A percentile compares a stretch with the other conserved stretches of the same genome.
These are phyloP conservation scores for Wickerhamomyces queroliae DNA, from an alignment of 805 yeast genomes.

Conservation along the genomic window DNA sequence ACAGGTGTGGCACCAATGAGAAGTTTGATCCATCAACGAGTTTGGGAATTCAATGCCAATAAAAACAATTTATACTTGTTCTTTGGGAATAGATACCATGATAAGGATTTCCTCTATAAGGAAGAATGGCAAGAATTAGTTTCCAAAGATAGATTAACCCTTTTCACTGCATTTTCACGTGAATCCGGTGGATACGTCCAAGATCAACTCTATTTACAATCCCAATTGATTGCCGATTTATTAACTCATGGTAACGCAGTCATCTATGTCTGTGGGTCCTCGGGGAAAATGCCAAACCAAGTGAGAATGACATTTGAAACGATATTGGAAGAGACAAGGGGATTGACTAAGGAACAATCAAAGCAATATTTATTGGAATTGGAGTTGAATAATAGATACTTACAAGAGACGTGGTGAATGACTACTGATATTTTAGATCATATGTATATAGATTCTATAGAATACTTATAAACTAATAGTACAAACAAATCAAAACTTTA, in stretches of 20 bases:
- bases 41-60: slow-evolving; percentile 12
- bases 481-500: too few relatives aligned
- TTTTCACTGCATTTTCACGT: slow-evolving; percentile 45
- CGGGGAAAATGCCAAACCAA: slow-evolving; percentile 90
- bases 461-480: too few relatives aligned
- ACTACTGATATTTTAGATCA: neutral
- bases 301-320: slow-evolving; percentile 75
- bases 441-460: too few relatives aligned
- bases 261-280: slow-evolving; percentile 84
- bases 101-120: slow-evolving; percentile 65
- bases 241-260: slow-evolving; percentile 51
- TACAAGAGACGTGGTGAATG: slow-evolving; percentile 87
- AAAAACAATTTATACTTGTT: slow-evolving; percentile 45
- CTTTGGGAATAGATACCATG: slow-evolving; percentile 64
- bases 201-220: slow-evolving; percentile 52
- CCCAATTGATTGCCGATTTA: slow-evolving; percentile 42
- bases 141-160: slow-evolving; percentile 28
- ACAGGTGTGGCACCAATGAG: slow-evolving; percentile 96
- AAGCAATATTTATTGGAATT: slow-evolving; percentile 45
- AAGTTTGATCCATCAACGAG: slow-evolving; percentile 46
- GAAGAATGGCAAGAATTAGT: slow-evolving; percentile 41
- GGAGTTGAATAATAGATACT: slow-evolving; percentile 61
- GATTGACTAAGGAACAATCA: slow-evolving; percentile 38
- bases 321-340: slow-evolving; percentile 43
- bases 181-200: slow-evolving; percentile 71